These are phyloP conservation scores for Xylariaceae sp. DNA, from an alignment of 2,329 filamentous ascomycete species.

Conservation along the genomic window DNA sequence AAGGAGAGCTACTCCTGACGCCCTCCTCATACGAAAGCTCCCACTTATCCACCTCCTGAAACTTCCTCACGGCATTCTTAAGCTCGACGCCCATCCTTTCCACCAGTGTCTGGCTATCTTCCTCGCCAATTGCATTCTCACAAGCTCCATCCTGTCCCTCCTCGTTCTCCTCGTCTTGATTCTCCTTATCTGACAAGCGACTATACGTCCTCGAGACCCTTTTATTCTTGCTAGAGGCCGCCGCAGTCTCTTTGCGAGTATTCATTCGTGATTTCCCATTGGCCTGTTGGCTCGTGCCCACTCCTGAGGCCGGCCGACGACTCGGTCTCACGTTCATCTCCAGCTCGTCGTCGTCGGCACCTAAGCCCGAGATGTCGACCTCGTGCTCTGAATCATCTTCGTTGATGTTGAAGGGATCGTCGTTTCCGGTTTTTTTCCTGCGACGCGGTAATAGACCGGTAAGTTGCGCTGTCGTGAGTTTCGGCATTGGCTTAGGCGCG, in stretches of 20 bases:
- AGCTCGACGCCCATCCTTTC: slow-evolving; percentile 51
- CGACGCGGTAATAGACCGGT: slow-evolving; percentile 54
- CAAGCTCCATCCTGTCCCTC: slow-evolving; percentile 37
- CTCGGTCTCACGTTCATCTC: slow-evolving; percentile 41
- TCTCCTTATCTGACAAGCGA: slow-evolving; percentile 58
- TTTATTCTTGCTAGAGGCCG: slow-evolving; percentile 11
- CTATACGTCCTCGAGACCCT: slow-evolving; percentile 48
- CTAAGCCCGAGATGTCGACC: slow-evolving; percentile 47
- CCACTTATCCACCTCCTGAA: slow-evolving; percentile 68
- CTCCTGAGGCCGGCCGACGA: slow-evolving; percentile 31
- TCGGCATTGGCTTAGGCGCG: slow-evolving; percentile 37
- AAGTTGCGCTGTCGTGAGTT: slow-evolving; percentile 54
- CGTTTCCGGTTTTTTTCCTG: slow-evolving; percentile 39
- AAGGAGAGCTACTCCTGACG: slow-evolving; percentile 53
- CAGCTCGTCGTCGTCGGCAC: slow-evolving; percentile 56
- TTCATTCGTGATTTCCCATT: slow-evolving; percentile 13
- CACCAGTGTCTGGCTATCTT: slow-evolving; percentile 37
- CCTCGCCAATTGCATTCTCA: slow-evolving; percentile 30
- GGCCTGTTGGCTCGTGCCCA: slow-evolving; percentile 27
- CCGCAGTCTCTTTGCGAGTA: slow-evolving; percentile 17
- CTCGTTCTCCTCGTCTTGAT: slow-evolving; percentile 39
- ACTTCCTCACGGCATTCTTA: slow-evolving; percentile 59
- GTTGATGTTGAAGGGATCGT: slow-evolving; percentile 41
- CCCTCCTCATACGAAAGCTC: slow-evolving; percentile 66
- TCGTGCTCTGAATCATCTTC: slow-evolving; percentile 44